A percentile compares a stretch with the other conserved stretches of the same genome.
phyloP scores from a whole-genome alignment of 768 basidiomycete genomes.

The Pisolithus microcarpus region DNA sequence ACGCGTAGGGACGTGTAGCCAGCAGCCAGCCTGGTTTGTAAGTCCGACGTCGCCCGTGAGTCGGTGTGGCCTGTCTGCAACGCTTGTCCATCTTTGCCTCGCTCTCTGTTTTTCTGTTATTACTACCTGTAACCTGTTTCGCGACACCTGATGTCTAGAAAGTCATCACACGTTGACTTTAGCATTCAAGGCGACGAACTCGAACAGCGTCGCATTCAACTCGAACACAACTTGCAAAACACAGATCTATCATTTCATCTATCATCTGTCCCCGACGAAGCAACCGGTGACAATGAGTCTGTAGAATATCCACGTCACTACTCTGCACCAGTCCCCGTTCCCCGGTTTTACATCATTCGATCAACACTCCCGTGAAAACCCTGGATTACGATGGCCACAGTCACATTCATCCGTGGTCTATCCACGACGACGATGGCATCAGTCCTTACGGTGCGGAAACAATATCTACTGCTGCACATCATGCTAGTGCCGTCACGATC shows the following conservation, averaged over 20 bases:
- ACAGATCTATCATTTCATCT: slow-evolving; percentile 67
- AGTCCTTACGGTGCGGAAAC: slow-evolving; percentile 64
- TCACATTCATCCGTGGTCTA: slow-evolving; percentile 50
- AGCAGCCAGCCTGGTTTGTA: slow-evolving; percentile 14
- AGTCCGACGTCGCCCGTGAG: slow-evolving; percentile 1
- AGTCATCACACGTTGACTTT: slow-evolving; percentile 30
- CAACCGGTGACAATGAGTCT: slow-evolving; percentile 38
- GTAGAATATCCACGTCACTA: slow-evolving; percentile 71
- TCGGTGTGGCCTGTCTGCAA: neutral
- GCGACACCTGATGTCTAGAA: slow-evolving; percentile 17
- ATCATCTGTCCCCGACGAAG: slow-evolving; percentile 43
- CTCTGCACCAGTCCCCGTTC: slow-evolving; percentile 49
- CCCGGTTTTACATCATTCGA: slow-evolving; percentile 58
- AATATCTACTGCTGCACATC: slow-evolving; percentile 80
- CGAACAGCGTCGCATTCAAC: slow-evolving; percentile 68
- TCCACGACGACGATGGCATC: slow-evolving; percentile 60
- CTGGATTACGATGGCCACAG: slow-evolving; percentile 47
- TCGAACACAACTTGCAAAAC: slow-evolving; percentile 71
- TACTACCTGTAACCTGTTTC: slow-evolving; percentile 1
- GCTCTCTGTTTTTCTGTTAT: neutral
- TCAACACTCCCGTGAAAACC: slow-evolving; percentile 46
- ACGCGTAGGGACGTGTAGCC: slow-evolving; percentile 15
- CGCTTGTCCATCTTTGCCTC: slow-evolving; percentile 1
- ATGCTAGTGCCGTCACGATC: slow-evolving; percentile 82
- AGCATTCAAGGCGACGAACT: slow-evolving; percentile 67